Evolutionary conservation across 2,329 filamentous ascomycete species (phyloP), one percentile per base, ranked within the genome.

Genomic region (Diaporthe australafricana): DNA sequence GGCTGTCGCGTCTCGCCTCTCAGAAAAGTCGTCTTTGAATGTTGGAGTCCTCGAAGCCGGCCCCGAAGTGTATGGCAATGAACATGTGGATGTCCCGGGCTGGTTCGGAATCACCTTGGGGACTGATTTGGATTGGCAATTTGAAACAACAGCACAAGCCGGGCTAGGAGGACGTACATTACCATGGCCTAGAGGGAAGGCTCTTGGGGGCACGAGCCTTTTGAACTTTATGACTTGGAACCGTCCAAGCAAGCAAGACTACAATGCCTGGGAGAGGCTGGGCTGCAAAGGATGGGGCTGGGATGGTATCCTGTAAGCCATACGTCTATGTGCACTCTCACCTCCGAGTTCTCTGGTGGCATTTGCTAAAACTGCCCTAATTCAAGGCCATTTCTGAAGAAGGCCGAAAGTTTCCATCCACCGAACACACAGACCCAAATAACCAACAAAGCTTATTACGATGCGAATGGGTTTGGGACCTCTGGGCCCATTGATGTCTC

Each of bases 1-100:
- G 68, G 81, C 84, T 1, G 80, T 87, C 68, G 85, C 85, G 17
- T 80, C 79, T 68, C 82, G 85, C 47, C 80, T 87, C 52, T 68
- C 62, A 17, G 82, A 84, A 72, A 78, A 82, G 70, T 75, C 77
- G 47, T 63, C 80, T 40, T 77, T 81, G 38, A 76, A 75, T 12
- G 80, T 85, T n/a, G 74, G 83, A 17, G 80, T 85, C 4, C 75
- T 84, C 22, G 82, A 84, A 70, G 83, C 82, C 22, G 83, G 83
- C n/a, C 55, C 20, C 3, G 57, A 57, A 16, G 68, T 53, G 9
- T 22, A 42, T 12, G 55, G 35, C n/a, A 55, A 70, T 16, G 45
- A 50, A 16, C 48, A 47, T 35, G 56, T 70, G 16, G 48, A 57
- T 5, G 35, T 50, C 25, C 30, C 47, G 5, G 60, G 60, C 6